These are phyloP conservation scores for Cinnamomum chago DNA, from an alignment of 164 flowering plant genomes.

Conservation along the genomic window DNA sequence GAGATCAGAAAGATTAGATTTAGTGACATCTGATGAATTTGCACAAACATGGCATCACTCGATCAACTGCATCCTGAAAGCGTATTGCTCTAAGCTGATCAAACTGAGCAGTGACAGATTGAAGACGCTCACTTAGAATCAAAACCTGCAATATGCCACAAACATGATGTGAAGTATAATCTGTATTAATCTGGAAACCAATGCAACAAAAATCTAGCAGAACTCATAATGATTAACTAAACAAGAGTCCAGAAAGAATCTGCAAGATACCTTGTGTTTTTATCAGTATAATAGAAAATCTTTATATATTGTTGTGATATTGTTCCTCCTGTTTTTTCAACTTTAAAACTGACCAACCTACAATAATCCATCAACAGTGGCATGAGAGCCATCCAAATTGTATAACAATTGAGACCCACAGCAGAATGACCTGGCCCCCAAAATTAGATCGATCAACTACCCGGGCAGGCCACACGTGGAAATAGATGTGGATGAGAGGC, in stretches of 20 bases:
- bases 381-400: not conserved
- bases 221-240: not conserved
- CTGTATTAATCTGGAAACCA: not conserved
- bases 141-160: conserved; percentile 53
- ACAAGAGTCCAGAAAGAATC: not conserved
- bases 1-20: conserved; percentile 27
- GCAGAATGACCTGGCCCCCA: not conserved
- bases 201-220: not conserved
- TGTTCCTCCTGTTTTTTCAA: not conserved
- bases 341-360: not conserved
- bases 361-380: not conserved
- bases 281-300: not conserved
- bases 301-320: not conserved
- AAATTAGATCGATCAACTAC: not conserved
- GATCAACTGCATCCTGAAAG: conserved; percentile 77
- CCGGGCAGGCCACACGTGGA: not conserved
- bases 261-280: not conserved
- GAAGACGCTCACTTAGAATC: conserved; percentile 86
- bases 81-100: conserved; percentile 78
- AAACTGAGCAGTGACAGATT: conserved; percentile 79
- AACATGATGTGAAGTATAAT: not conserved
- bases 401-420: not conserved
- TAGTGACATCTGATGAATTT: conserved; percentile 28
- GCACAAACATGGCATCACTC: conserved; percentile 59
- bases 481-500: not conserved